phyloP scores from a whole-genome alignment of 2,329 filamentous ascomycete genomes.

The Capronia coronata region DNA sequence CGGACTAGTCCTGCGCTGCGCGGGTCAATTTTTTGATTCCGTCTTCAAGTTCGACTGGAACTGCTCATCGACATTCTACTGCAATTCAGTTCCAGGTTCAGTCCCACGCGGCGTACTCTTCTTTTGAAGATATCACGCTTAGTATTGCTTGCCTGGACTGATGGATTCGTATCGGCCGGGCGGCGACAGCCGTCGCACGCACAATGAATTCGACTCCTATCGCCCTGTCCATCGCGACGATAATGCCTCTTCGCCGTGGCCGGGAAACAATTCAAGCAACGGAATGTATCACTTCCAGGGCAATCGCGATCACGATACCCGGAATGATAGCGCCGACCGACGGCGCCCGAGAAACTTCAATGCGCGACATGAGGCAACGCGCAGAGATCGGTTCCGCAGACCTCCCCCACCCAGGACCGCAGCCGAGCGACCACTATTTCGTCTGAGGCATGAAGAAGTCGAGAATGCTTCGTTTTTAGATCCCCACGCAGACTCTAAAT shows the following conservation, averaged over 20 bases:
- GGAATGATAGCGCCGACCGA: slow-evolving; percentile 1
- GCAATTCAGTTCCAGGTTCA: background rate
- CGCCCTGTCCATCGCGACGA: slow-evolving; percentile 6
- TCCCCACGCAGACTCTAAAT: slow-evolving; percentile 18
- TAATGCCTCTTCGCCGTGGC: slow-evolving; percentile 7
- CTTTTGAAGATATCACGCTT: background rate
- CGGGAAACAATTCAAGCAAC: background rate
- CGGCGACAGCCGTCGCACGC: background rate
- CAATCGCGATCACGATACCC: slow-evolving; percentile 8
- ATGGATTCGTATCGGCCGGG: slow-evolving; percentile 14
- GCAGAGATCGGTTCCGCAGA: slow-evolving; percentile 7
- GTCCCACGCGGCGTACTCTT: background rate
- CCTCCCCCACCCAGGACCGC: slow-evolving; percentile 5
- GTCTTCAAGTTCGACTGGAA: too few relatives aligned
- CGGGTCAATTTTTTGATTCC: too few relatives aligned
- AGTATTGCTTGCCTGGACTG: background rate
- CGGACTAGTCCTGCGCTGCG: background rate
- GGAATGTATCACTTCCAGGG: slow-evolving; percentile 22
- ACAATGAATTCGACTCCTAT: slow-evolving; percentile 12
- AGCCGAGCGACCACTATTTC: slow-evolving; percentile 19
- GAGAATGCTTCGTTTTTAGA: slow-evolving; percentile 12
- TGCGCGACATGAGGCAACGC: slow-evolving; percentile 1
- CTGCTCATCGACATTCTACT: too few relatives aligned
- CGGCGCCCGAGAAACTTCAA: slow-evolving; percentile 1
- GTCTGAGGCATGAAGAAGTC: slow-evolving; percentile 11